These are phyloP conservation scores for Ascochyta rabiei DNA, from an alignment of 2,329 filamentous ascomycete species.

Conservation along the genomic window DNA sequence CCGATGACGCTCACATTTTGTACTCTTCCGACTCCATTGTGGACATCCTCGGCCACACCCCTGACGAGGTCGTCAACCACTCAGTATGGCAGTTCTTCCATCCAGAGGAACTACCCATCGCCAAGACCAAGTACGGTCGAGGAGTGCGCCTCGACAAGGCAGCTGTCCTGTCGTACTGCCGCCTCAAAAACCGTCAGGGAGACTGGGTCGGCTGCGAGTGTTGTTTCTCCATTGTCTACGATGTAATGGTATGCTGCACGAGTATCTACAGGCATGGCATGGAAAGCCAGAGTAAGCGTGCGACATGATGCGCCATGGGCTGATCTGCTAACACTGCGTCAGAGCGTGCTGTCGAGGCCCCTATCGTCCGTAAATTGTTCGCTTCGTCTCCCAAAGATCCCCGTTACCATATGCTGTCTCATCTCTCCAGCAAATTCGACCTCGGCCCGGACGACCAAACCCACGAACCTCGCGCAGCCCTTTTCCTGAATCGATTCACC, in stretches of 20 bases:
- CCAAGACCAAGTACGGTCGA: conserved; percentile 72
- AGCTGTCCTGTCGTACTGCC: conserved; percentile 80
- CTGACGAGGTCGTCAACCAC: conserved; percentile 74
- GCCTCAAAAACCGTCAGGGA: conserved; percentile 70
- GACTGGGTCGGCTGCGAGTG: conserved; percentile 83
- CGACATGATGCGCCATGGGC: neutral
- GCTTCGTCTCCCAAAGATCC: conserved; percentile 82
- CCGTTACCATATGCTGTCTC: conserved; percentile 87
- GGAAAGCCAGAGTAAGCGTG: conserved; percentile 73
- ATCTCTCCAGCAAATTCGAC: conserved; percentile 79
- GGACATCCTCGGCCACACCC: conserved; percentile 81
- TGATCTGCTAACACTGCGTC: conserved; percentile 18
- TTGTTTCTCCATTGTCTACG: conserved; percentile 86
- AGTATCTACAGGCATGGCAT: conserved; percentile 74
- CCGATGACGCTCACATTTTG: conserved; percentile 76
- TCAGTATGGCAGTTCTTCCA: conserved; percentile 89
- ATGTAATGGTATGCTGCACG: conserved; percentile 84
- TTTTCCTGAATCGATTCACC: conserved; percentile 87
- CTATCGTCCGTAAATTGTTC: conserved; percentile 78
- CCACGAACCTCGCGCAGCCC: conserved; percentile 80
- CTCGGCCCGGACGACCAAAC: conserved; percentile 60
- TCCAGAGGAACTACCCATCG: conserved; percentile 77
- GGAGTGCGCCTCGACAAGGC: conserved; percentile 82
- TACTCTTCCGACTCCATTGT: conserved; percentile 84
- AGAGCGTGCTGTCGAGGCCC: conserved; percentile 80